These are phyloP conservation scores for Gelatoporia subvermispora DNA, from an alignment of 768 basidiomycete species.

Conservation along the genomic window DNA sequence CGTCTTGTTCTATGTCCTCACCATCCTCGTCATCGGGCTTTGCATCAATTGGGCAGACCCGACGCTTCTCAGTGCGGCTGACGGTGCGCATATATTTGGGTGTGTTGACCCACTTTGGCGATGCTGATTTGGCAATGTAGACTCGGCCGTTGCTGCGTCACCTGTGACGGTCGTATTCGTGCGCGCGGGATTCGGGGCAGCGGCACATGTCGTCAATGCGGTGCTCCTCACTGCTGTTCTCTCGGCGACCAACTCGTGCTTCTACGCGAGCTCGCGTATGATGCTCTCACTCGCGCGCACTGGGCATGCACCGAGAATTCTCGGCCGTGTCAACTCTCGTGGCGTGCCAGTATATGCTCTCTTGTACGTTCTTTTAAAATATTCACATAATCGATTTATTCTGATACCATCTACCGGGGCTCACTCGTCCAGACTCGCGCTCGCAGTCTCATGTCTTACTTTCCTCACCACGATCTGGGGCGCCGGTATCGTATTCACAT, in stretches of 20 bases:
- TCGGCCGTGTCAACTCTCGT: slow-evolving; percentile 58
- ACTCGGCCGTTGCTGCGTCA: slow-evolving; percentile 48
- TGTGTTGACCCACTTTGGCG: neutral
- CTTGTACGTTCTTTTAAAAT: slow-evolving; percentile 26
- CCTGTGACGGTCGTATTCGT: slow-evolving; percentile 62
- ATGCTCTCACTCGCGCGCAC: slow-evolving; percentile 54
- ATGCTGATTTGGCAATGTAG: slow-evolving; percentile 18
- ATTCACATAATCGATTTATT: neutral
- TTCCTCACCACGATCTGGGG: slow-evolving; percentile 60
- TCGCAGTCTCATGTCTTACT: slow-evolving; percentile 44
- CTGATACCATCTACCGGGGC: neutral
- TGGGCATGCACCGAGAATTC: slow-evolving; percentile 61
- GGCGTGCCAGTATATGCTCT: slow-evolving; percentile 60
- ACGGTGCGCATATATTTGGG: slow-evolving; percentile 28
- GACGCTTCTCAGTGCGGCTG: slow-evolving; percentile 43
- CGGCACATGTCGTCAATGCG: slow-evolving; percentile 60
- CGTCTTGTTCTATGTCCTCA: slow-evolving; percentile 58
- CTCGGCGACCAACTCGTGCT: slow-evolving; percentile 61
- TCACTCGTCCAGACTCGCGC: slow-evolving; percentile 33
- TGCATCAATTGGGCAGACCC: slow-evolving; percentile 59
- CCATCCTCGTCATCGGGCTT: slow-evolving; percentile 60
- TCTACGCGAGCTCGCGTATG: slow-evolving; percentile 63
- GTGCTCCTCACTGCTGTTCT: slow-evolving; percentile 63
- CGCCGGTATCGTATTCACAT: slow-evolving; percentile 47
- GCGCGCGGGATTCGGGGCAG: slow-evolving; percentile 58